Conservation (phyloP, 768 basidiomycete genomes). For the Galerina sulciceps region DNA sequence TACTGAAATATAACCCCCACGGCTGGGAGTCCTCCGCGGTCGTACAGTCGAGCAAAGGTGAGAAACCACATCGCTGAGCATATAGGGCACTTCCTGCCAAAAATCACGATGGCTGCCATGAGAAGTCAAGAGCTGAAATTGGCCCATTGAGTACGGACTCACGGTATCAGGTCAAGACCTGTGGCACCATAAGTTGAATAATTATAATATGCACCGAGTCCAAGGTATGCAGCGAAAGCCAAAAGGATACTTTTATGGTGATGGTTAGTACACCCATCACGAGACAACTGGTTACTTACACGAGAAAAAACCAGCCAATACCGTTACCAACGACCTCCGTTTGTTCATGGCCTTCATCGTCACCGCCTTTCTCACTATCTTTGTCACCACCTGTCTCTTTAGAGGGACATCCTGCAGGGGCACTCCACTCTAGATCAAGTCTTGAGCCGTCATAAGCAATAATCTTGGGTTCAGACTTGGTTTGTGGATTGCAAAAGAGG, state of each 20-base stretch:
- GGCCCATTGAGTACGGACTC: conserved; percentile 29
- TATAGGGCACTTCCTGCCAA: conserved; percentile 88
- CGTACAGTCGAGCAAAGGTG: conserved; percentile 79
- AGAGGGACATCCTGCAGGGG: conserved; percentile 60
- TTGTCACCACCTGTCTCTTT: conserved; percentile 28
- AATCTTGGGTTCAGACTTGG: conserved; percentile 52
- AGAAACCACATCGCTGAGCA: conserved; percentile 76
- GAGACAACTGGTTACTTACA: conserved; percentile 50
- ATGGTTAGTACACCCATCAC: not conserved
- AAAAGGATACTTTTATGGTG: conserved; percentile 56
- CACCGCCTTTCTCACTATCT: conserved; percentile 31
- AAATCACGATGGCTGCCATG: conserved; percentile 79
- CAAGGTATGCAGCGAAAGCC: conserved; percentile 72
- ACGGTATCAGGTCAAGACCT: conserved; percentile 86
- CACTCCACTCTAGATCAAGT: conserved; percentile 64
- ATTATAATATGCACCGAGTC: conserved; percentile 84
- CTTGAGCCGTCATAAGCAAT: conserved; percentile 61
- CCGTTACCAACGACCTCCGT: conserved; percentile 64
- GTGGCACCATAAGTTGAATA: conserved; percentile 86
- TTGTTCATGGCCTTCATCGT: conserved; percentile 30
- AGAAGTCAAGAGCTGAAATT: conserved; percentile 12
- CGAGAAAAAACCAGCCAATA: conserved; percentile 87
- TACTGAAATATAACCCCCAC: conserved; percentile 80
- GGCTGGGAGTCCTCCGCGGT: conserved; percentile 62
- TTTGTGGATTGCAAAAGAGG: conserved; percentile 55